Conservation (phyloP, 208 protist genomes). For the Acanthamoeba culbertsoni region DNA sequence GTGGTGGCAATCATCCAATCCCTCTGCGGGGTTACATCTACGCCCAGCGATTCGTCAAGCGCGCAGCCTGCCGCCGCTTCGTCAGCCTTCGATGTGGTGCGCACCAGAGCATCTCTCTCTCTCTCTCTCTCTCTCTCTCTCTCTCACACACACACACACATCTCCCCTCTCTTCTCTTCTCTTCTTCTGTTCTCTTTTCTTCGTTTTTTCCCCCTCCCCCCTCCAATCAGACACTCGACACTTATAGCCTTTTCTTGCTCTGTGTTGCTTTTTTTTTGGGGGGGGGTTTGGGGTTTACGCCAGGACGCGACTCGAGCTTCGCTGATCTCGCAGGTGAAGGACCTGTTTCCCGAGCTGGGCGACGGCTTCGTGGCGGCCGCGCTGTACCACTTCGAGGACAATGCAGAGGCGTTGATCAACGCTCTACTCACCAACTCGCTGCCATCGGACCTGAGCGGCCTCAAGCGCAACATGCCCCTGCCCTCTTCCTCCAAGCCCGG, state of each 20-base stretch:
- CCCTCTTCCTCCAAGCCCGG: background rate
- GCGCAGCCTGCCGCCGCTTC: background rate
- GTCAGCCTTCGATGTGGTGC: conserved; percentile 39
- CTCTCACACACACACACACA: background rate
- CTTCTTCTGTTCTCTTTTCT: background rate
- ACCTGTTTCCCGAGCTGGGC: conserved; percentile 57
- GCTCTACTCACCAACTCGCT: conserved; percentile 1
- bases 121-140: background rate
- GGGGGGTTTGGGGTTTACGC: background rate
- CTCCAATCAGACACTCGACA: too few relatives aligned
- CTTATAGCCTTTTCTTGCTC: too few relatives aligned
- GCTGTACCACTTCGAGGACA: conserved; percentile 40
- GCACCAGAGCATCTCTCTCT: background rate
- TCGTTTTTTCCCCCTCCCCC: too few relatives aligned
- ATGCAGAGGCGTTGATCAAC: conserved; percentile 30
- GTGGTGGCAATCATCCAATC: conserved; percentile 45
- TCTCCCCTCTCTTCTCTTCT: background rate
- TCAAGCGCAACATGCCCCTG: conserved; percentile 49
- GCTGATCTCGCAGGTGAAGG: conserved; percentile 40
- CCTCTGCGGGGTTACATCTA: background rate
- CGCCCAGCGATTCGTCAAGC: background rate
- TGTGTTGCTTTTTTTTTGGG: too few relatives aligned
- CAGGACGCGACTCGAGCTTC: conserved; percentile 31
- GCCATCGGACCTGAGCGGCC: background rate
- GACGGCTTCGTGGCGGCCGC: conserved; percentile 50